Conservation (phyloP, 495 filamentous ascomycete species). For the Cenococcum geophilum region DNA sequence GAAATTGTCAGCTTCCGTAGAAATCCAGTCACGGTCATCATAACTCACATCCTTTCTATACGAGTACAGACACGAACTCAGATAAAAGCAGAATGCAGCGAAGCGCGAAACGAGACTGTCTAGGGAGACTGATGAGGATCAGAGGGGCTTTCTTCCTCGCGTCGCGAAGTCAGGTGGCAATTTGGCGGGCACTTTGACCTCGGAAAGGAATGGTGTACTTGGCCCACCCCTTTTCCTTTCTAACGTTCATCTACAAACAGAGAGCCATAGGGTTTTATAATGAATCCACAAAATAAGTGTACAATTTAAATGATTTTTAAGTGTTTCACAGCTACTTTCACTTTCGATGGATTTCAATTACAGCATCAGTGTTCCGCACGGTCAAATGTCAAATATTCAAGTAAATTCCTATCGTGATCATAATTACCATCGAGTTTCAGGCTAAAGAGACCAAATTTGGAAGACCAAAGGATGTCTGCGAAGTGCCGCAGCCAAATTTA, state of each 20-base stretch:
- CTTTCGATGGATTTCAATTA: too few species aligned
- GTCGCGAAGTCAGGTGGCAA: conserved; percentile 8
- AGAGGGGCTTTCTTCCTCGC: background rate
- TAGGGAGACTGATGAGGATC: background rate
- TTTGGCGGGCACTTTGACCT: background rate
- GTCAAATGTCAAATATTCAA: too few species aligned
- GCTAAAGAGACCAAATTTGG: too few species aligned
- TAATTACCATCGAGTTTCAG: too few species aligned
- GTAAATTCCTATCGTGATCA: too few species aligned
- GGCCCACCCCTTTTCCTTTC: background rate
- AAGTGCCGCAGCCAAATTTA: too few species aligned
- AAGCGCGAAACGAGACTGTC: background rate
- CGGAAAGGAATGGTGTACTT: background rate
- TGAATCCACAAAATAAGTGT: too few species aligned
- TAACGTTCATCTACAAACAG: background rate
- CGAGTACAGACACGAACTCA: background rate
- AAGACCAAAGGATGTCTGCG: too few species aligned
- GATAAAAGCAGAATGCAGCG: background rate
- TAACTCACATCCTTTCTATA: background rate
- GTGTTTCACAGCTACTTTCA: too few species aligned
- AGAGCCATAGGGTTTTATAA: too few species aligned
- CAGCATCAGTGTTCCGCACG: too few species aligned
- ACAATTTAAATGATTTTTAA: too few species aligned
- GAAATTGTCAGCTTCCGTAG: background rate
- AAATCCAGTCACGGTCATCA: background rate